Conservation (phyloP, 805 yeast species). For the Candida parachauliodes region DNA sequence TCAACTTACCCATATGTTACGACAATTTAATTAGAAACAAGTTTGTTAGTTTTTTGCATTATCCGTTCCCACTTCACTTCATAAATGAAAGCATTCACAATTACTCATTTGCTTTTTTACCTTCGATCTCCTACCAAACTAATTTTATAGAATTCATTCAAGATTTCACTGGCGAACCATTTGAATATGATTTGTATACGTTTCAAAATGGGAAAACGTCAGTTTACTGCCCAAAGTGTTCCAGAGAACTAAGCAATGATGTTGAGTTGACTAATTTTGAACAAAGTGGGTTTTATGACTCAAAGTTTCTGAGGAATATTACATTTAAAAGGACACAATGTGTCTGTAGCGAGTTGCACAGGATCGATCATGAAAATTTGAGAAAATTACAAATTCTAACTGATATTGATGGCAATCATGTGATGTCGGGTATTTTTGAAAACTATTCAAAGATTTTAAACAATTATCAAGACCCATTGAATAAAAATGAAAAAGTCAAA, state of each 20-base stretch:
- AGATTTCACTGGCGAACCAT: neutral
- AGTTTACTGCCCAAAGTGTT: slow-evolving; percentile 1
- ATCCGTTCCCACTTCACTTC: slow-evolving; percentile 1
- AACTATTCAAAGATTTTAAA: neutral
- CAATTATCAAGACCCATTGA: neutral
- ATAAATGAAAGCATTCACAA: slow-evolving; percentile 2
- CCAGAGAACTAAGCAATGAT: slow-evolving; percentile 1
- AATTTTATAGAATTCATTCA: neutral
- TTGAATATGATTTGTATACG: neutral
- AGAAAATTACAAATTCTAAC: slow-evolving; percentile 1
- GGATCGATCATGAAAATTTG: neutral
- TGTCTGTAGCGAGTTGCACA: slow-evolving; percentile 1
- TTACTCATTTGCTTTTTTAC: slow-evolving; percentile 3
- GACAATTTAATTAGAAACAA: neutral
- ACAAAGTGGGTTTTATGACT: neutral
- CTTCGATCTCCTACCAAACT: neutral
- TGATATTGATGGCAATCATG: neutral
- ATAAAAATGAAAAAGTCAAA: neutral
- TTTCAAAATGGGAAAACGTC: neutral
- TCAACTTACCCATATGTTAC: neutral
- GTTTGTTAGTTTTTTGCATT: slow-evolving; percentile 1
- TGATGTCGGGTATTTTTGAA: neutral
- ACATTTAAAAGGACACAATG: neutral
- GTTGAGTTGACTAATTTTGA: neutral
- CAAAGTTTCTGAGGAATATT: neutral